Conservation (phyloP, 306 rosid genomes). For the Glycine soja region DNA sequence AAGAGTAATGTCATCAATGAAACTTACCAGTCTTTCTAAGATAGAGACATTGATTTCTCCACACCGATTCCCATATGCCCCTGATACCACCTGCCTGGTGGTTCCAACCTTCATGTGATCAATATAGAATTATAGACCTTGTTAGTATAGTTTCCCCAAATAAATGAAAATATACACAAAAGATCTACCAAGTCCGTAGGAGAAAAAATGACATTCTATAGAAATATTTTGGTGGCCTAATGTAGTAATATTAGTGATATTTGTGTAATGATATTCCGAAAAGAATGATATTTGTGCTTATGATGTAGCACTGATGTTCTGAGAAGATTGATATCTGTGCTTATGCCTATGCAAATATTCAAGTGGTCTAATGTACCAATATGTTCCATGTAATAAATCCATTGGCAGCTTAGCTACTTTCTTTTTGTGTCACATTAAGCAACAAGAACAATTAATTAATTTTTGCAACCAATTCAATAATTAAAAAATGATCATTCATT, state of each 20-base stretch:
- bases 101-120: constrained; percentile 73
- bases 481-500: constrained; percentile 27
- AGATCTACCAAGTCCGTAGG: constrained; percentile 16
- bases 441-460: background rate
- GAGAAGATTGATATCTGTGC: constrained; percentile 19
- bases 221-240: constrained; percentile 9
- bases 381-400: constrained; percentile 21
- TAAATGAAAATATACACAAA: constrained; percentile 26
- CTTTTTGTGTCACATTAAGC: constrained; percentile 23
- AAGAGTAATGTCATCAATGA: constrained; percentile 33
- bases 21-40: constrained; percentile 85
- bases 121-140: constrained; percentile 41
- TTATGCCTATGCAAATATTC: constrained; percentile 30
- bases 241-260: background rate
- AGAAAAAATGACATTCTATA: constrained; percentile 14
- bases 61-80: constrained; percentile 83
- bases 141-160: constrained; percentile 45
- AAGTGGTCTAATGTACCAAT: constrained; percentile 15
- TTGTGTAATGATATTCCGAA: background rate
- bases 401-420: background rate
- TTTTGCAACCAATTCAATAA: too few species aligned
- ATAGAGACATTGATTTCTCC: constrained; percentile 84
- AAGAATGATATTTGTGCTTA: background rate
- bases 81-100: constrained; percentile 80
- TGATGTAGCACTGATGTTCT: background rate